These are phyloP conservation scores for Puccinia triticina DNA, from an alignment of 1,284 basidiomycete species.

Conservation along the genomic window DNA sequence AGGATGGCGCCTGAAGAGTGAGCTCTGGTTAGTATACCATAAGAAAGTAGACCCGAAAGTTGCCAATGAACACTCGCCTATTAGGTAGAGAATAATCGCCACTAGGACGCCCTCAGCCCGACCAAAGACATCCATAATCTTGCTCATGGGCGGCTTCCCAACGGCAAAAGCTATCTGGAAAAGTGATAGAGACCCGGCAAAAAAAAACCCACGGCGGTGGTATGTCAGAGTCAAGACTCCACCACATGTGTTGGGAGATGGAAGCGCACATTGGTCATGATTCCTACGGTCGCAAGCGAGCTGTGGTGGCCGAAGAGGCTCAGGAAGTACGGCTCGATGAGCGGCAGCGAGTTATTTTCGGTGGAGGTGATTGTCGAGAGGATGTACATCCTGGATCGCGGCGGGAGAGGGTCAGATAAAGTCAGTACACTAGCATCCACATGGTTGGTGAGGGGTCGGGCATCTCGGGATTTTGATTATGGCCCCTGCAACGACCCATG, in stretches of 20 bases:
- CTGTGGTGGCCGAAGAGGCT: slow-evolving; percentile 56
- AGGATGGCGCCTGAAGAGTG: slow-evolving; percentile 50
- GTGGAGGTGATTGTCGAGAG: slow-evolving; percentile 55
- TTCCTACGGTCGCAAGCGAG: slow-evolving; percentile 55
- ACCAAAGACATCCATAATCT: slow-evolving; percentile 59
- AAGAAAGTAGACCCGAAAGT: background rate
- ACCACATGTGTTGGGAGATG: no score
- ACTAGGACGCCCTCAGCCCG: slow-evolving; percentile 58
- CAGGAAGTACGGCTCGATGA: slow-evolving; percentile 58
- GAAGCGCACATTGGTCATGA: slow-evolving; percentile 55
- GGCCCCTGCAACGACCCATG: no score
- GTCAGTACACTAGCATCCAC: background rate
- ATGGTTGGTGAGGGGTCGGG: no score
- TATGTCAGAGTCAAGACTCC: background rate
- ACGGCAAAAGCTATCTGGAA: slow-evolving; percentile 56
- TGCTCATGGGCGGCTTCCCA: slow-evolving; percentile 58
- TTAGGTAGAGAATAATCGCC: slow-evolving; percentile 55
- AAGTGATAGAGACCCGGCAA: background rate
- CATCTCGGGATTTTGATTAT: no score
- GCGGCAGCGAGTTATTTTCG: slow-evolving; percentile 56
- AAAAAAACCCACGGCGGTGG: background rate
- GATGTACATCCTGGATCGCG: slow-evolving; percentile 52
- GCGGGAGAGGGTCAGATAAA: background rate
- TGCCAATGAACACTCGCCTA: slow-evolving; percentile 50
- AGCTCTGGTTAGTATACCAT: background rate